Evolutionary conservation across 2,329 filamentous ascomycete genomes (phyloP), one percentile per base, ranked within the genome.

Genomic region (Furcasterigmium furcatum): DNA sequence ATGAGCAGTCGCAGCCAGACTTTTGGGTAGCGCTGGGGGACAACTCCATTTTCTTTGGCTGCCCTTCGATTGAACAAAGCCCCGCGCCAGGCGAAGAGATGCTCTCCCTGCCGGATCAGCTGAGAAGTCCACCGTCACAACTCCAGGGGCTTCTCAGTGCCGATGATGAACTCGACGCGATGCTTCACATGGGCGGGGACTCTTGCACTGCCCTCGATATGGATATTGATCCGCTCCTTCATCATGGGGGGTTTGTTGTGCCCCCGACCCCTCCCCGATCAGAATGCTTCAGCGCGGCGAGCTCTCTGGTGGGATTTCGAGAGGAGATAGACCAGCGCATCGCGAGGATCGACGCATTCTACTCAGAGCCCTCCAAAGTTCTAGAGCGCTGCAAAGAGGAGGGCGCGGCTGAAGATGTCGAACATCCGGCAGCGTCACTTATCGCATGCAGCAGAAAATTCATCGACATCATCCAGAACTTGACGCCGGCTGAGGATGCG

Each of bases 291-390:
- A 53, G 45, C 36, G 24, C 48, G 22, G 49, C 44, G 45, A 48
- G 38, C 44, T 49, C 46, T 16, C 46, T 53, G 18, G 32, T 50
- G 18, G 16, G 46, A 12, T 52, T 53, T 34, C 39, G 51, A 44
- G 51, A 53, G 43, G 42, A 53, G 29, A 48, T 52, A 20, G 49
- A 50, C 25, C 51, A 46, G 20, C 51, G 45, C 29, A 50, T 50
- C 44, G 35, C 43, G 22, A 20, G 42, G 29, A 25, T 52, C 16
- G 52, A 51, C 21, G 24, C 36, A 8, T 49, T 44, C 36, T 47
- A 38, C 42, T 54, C 46, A 22, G 46, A 54, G 14, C 39, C 44
- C 39, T 21, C 20, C 41, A 40, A 45, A 41, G 39, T 52, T 14
- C 3, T 49, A 22, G 44, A 50, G n/a, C 34, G 45, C 47, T 53